Base-by-base conservation (phyloP, 164 flowering plant genomes). In the Echeveria elegans region DNA sequence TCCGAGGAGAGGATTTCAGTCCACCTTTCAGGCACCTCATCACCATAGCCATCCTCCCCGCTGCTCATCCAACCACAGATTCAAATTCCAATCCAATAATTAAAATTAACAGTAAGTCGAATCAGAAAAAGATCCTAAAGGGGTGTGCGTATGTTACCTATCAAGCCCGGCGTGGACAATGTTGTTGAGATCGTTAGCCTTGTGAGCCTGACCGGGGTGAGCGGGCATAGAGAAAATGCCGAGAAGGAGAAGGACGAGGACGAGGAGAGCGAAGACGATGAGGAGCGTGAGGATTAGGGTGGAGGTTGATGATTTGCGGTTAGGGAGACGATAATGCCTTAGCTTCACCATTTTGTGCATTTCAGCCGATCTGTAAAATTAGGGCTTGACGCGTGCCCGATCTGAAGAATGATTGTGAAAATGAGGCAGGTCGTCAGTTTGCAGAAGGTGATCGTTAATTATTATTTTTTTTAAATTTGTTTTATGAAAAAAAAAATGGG, bases 1-100 rank as follows among this genome's bases (percentile, higher is more conserved):
- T 91, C 96, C 99, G 96, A 94, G 0, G 97, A 94, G 47, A 94
- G 77, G n/a, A 94, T 77, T 71, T 94, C 99, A 61, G 82, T 82
- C 99, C 97, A 94, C 64, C 73, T 85, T 73, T 88, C 87, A 2
- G 50, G 72, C 65, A 77, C 76, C 19, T 43, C 47, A 9, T 40
- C 45, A 9, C 72, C 79, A 7, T 72, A 83, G 56, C 75, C 76
- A 15, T 23, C 83, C 15, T 73, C 79, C 45, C 63, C 70, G 50
- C 81, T 76, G 72, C 69, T 48, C 73, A 48, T 6, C 10, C 24
- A 67, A n/a, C 38, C 37, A 29, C 37, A 32, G 34, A 59, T 34
- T 21, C 24, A 37, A 62, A 43, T 43, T 18, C 4, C 5, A 15
- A 47, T 53, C 43, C 37, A 53, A 63, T 52, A 41, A 41, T 14